Base-by-base conservation (phyloP, 495 filamentous ascomycete species). In the Platismatia glauca region DNA sequence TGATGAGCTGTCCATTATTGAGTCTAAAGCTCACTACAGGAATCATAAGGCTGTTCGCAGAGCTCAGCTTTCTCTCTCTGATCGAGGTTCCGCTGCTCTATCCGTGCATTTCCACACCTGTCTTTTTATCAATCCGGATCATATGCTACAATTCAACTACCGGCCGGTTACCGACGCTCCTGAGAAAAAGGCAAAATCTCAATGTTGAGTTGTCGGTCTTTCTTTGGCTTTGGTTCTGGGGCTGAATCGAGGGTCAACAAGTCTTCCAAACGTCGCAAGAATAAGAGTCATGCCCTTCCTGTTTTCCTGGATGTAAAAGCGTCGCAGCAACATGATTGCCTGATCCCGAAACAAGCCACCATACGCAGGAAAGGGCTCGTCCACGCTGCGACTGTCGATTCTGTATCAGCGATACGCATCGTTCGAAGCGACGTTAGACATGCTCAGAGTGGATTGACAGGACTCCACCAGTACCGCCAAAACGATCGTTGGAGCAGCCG, bases 291-390 rank as follows among this genome's bases (percentile, higher is more conserved):
- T 75, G 89, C 89, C 89, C 79, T 90, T 86, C 55, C 86, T 87
- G 73, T 98, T 98, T 72, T 97, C 90, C 76, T 97, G 95, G 20
- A 97, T 86, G 71, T 98, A 98, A 72, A 98, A 98, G 60, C 90
- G 85, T 60, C 95, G 81, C 63, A 97, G 78, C 64, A 97, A 70
- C 74, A 92, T 91, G 66, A 98, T 91, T 0, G 92, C 91, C 68
- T 96, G 90, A 66, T 94, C 86, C 20, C 87, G 81, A 67, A 89
- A 89, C 70, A 95, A 81, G 2, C 91, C 94, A 24, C 92, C 91
- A 68, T 87, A 81, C 11, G 86, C 90, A 33, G 86, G 83, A 68
- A 88, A 94, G 7, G 87, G 81, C 9, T 76, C 79, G 66, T 95
- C 89, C n/a, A 91, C 77, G 41, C 77, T 75, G 20, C 65, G 70